Evolutionary conservation across 805 yeast genomes (phyloP), one percentile per base, ranked within the genome.

Genomic region (Tetrapisispora fleetii): DNA sequence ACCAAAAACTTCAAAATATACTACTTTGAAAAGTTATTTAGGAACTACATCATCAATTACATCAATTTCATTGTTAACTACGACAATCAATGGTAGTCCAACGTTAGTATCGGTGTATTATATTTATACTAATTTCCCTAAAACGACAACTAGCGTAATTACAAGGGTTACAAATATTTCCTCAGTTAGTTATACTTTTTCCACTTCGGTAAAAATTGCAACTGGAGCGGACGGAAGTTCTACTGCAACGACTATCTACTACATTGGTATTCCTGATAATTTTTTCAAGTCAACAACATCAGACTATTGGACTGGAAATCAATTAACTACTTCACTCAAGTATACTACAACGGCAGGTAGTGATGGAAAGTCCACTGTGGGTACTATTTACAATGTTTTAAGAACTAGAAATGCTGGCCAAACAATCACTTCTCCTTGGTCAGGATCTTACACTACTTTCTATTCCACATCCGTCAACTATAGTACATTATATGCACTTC

Each of bases 351-450:
- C 40, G 2, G 22, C 43, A 14, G 43, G 47, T 28, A 13, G 17
- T 37, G 40, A 45, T 38, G 47, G 43, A 14, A 38, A 30, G 8
- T 16, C 14, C 4, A 45, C 47, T 4, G 16, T 19, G 1, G 43
- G 38, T 21, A 45, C 43, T 2, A 30, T 45, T 17, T 45, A 30
- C 17, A 28, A 45, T n/a, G 43, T 45, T 16, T n/a, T 37, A 6
- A 45, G 21, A 2, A 43, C 39, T 7, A 33, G 45, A 35, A 22
- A n/a, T 32, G 16, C 38, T 9, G 45, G 45, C 33, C 4, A 21
- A 8, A 47, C 50, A 33, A 36, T 43, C 32, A 37, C 19, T 1
- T n/a, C n/a, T 5, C 48, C 46, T 32, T 50, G 50, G 48, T 28
- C 45, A 11, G 48, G 50, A 3, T 13, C 48, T 14, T 37, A 35